phyloP scores from a whole-genome alignment of 2,329 filamentous ascomycete species.

The Pochonia chlamydosporia region DNA sequence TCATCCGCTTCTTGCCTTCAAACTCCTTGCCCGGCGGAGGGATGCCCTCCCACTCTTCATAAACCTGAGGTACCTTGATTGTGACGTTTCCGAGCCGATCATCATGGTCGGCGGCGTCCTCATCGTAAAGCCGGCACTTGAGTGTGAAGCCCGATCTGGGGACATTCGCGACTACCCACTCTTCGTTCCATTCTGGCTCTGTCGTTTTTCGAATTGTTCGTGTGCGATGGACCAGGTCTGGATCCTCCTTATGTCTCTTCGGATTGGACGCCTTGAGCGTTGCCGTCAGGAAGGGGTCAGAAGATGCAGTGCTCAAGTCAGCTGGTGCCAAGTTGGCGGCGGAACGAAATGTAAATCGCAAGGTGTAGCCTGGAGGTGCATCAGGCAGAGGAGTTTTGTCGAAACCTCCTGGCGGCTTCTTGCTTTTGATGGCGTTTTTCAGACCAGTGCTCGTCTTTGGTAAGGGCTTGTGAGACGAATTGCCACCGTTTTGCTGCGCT shows the following conservation, averaged over 20 bases:
- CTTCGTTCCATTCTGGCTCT: constrained; percentile 74
- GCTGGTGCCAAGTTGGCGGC: constrained; percentile 77
- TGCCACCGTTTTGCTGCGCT: not conserved
- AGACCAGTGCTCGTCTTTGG: constrained; percentile 8
- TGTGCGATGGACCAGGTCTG: constrained; percentile 67
- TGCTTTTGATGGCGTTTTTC: constrained; percentile 20
- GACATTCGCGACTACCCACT: constrained; percentile 86
- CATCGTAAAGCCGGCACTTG: constrained; percentile 84
- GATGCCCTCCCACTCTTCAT: constrained; percentile 63
- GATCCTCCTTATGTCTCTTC: constrained; percentile 80
- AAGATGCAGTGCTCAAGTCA: constrained; percentile 70
- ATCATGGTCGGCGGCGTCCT: constrained; percentile 80
- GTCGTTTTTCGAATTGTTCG: constrained; percentile 66
- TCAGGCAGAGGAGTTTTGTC: constrained; percentile 72
- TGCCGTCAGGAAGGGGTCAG: constrained; percentile 77
- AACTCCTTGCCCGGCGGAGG: constrained; percentile 53
- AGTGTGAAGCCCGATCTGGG: constrained; percentile 74
- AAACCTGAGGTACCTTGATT: constrained; percentile 54
- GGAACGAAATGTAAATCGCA: constrained; percentile 78
- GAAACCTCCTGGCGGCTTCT: constrained; percentile 65
- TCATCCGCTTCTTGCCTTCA: constrained; percentile 74
- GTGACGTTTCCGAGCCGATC: constrained; percentile 86
- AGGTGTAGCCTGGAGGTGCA: constrained; percentile 71
- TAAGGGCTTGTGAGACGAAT: not conserved
- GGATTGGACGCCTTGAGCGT: constrained; percentile 68